Evolutionary conservation across 2,329 filamentous ascomycete species (phyloP).

Genomic region (Trichophyton benhamiae): DNA sequence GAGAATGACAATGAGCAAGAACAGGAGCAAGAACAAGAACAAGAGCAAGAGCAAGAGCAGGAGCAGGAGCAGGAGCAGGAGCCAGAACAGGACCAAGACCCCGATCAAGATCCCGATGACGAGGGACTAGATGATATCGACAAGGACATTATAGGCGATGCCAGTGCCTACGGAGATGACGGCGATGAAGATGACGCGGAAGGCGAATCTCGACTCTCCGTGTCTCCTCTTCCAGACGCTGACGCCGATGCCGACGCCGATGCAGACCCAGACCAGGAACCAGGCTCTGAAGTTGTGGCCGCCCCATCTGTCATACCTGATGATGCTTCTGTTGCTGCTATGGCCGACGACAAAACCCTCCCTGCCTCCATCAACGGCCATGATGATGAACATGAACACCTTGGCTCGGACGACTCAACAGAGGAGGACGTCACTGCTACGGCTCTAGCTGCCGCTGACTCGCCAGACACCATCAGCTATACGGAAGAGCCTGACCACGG

Average conservation of each 20-base stretch:
- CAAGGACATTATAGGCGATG: conserved; percentile 6
- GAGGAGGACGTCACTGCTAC: conserved; percentile 10
- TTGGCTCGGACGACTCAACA: conserved; percentile 7
- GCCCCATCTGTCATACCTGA: neutral
- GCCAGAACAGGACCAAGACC: neutral
- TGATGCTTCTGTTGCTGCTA: neutral
- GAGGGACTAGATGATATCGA: conserved; percentile 6
- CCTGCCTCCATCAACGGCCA: neutral
- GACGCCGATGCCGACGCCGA: too few relatives aligned
- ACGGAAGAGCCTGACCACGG: neutral
- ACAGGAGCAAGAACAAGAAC: too few relatives aligned
- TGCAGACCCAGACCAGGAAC: neutral
- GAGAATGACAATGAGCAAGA: neutral
- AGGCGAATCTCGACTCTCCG: neutral
- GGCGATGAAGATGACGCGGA: conserved; percentile 4
- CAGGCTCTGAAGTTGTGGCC: neutral
- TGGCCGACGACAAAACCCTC: neutral
- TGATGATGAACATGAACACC: neutral
- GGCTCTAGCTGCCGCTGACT: conserved; percentile 4
- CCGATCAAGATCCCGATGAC: neutral
- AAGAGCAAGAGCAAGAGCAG: too few relatives aligned
- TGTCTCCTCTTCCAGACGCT: neutral
- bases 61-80: too few relatives aligned
- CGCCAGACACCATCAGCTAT: conserved; percentile 1
- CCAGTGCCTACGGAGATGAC: neutral